Evolutionary conservation across 805 yeast species (phyloP), one percentile per base, ranked within the genome.

Genomic region (Nakazawaea ishiwadae): DNA sequence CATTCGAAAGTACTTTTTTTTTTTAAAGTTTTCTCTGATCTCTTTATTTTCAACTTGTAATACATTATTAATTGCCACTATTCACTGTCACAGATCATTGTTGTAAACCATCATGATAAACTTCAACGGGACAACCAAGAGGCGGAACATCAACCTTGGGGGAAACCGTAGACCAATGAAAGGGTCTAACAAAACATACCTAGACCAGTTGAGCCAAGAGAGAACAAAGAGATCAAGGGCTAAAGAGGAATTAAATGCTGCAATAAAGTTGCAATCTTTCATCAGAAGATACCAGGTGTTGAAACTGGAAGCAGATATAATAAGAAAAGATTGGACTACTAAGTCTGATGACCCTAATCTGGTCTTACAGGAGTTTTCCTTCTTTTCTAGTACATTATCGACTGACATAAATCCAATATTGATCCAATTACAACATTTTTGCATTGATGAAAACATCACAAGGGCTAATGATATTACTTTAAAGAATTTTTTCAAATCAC

Each of bases 121-220:
- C 41, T 63, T 62, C 39, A 60, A 58, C 3, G 68, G 68, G 4
- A 42, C 56, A 1, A 60, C 66, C 3, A 46, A 46, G 18, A 53
- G 53, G 35, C 44, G 66, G 39, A 55, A 52, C 31, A 75, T 84
- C 47, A 84, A 91, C 65, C 69, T 77, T 50, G 73, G 91, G 53
- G 64, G 82, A 58, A 59, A 59, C 52, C 44, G 65, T 17, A 45
- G 43, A 12, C 45, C 55, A 18, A 14, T 40, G 6, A 43, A 59
- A 39, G 40, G 61, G 46, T 53, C 71, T 57, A 59, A 68, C 45
- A 51, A 65, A 42, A 58, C 71, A 50, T 66, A 72, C 38, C 60
- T 91, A n/a, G 75, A 73, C 44, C 78, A 75, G 48, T 80, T 95
- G 4, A 76, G 77, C 49, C 63, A 63, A 30, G 88, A 85, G 46